Evolutionary conservation across 148 eudicot species (phyloP).

Genomic region (Gaultheria prostrata): DNA sequence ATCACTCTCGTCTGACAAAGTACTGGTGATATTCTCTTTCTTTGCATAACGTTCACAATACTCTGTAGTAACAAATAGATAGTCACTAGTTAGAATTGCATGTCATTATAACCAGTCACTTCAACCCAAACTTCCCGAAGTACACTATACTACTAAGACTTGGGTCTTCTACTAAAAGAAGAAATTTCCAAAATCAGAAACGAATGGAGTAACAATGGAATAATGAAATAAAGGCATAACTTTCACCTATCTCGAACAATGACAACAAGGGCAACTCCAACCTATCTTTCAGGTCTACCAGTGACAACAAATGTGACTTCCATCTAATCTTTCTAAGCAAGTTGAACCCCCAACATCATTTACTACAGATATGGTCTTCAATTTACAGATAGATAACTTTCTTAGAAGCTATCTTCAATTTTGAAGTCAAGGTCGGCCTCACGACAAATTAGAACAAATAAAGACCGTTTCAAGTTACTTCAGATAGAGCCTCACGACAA

Average conservation of each 20-base stretch:
- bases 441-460: neutral
- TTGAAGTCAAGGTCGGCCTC: neutral
- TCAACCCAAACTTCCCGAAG: neutral
- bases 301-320: neutral
- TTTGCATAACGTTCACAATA: slow-evolving; percentile 10
- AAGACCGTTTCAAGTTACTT: slow-evolving; percentile 3
- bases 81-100: neutral
- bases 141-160: neutral
- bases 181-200: neutral
- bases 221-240: neutral
- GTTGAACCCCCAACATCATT: neutral
- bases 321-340: neutral
- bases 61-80: neutral
- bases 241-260: neutral
- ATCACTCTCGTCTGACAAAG: slow-evolving; percentile 7
- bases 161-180: neutral
- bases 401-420: neutral
- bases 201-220: neutral
- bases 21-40: neutral
- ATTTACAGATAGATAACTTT: neutral
- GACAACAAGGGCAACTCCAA: neutral
- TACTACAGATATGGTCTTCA: neutral
- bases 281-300: neutral
- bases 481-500: neutral
- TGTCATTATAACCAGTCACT: neutral